phyloP scores from a whole-genome alignment of 768 basidiomycete species.

The Gloeostereum incarnatum region DNA sequence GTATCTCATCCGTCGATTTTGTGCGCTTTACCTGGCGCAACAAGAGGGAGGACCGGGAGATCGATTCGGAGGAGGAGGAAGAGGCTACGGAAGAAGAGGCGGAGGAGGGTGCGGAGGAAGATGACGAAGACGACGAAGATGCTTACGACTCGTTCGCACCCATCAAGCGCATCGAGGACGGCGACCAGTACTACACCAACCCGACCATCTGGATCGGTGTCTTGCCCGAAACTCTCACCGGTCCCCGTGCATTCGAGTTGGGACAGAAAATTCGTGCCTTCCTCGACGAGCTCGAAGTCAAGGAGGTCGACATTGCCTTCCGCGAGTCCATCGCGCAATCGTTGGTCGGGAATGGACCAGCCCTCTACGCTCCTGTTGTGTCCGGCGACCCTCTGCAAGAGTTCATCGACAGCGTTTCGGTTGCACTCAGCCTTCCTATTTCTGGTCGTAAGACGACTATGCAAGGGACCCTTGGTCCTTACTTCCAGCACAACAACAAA shows the following conservation, averaged over 20 bases:
- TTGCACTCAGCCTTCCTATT: constrained; percentile 24
- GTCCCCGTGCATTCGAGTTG: constrained; percentile 17
- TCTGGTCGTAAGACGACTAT: constrained; percentile 19
- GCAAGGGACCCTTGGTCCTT: constrained; percentile 28
- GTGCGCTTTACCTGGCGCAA: constrained; percentile 21
- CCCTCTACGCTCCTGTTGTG: constrained; percentile 18
- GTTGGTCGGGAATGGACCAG: constrained; percentile 15
- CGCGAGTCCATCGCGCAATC: constrained; percentile 20
- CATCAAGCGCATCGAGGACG: constrained; percentile 16
- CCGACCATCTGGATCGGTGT: constrained; percentile 32
- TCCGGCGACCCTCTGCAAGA: constrained; percentile 19
- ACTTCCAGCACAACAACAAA: constrained; percentile 16
- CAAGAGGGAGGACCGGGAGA: constrained; percentile 10
- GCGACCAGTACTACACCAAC: constrained; percentile 16
- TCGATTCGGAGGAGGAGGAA: constrained; percentile 10
- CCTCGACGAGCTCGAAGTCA: constrained; percentile 21
- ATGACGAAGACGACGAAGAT: constrained; percentile 2
- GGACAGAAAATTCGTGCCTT: constrained; percentile 19
- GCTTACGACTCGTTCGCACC: constrained; percentile 12
- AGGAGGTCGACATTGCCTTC: constrained; percentile 26
- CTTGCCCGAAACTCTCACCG: constrained; percentile 18
- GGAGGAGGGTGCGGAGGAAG: constrained; percentile 5
- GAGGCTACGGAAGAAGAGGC: constrained; percentile 10
- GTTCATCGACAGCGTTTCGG: constrained; percentile 24
- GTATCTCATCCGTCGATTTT: constrained; percentile 18